phyloP scores from a whole-genome alignment of 2,329 filamentous ascomycete genomes.

The Paecilomyces sp. region DNA sequence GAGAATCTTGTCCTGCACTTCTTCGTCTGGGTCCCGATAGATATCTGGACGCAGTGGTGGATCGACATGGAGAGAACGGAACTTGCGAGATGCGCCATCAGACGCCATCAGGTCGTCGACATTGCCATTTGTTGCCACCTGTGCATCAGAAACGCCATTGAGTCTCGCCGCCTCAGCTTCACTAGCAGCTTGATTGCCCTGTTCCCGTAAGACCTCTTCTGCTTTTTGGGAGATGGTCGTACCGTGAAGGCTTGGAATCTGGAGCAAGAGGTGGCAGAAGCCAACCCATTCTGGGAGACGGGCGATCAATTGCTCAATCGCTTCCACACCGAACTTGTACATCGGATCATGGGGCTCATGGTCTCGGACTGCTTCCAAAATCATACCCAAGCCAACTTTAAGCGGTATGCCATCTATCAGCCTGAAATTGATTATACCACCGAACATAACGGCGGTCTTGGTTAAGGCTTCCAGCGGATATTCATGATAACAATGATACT shows the following conservation, averaged over 20 bases:
- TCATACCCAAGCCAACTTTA: constrained; percentile 93
- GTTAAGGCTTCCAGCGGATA: constrained; percentile 95
- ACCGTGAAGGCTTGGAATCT: constrained; percentile 72
- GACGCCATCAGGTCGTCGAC: constrained; percentile 53
- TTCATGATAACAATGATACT: constrained; percentile 90
- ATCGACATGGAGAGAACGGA: constrained; percentile 72
- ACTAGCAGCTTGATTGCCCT: constrained; percentile 51
- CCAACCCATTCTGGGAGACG: constrained; percentile 91
- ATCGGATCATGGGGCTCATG: constrained; percentile 77
- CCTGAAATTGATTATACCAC: constrained; percentile 90
- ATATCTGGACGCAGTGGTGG: constrained; percentile 54
- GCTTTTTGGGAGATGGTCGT: constrained; percentile 81
- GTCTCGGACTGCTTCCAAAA: constrained; percentile 89
- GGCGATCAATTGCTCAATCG: constrained; percentile 77
- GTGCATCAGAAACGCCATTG: constrained; percentile 33
- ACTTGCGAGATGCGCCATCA: constrained; percentile 62
- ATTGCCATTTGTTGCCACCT: constrained; percentile 62
- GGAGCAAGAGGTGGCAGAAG: constrained; percentile 77
- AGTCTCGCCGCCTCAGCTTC: constrained; percentile 43
- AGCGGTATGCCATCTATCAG: constrained; percentile 84
- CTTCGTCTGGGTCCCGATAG: constrained; percentile 76
- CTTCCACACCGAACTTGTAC: constrained; percentile 97
- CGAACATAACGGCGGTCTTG: constrained; percentile 92
- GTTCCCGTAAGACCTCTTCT: constrained; percentile 68
- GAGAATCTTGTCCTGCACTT: constrained; percentile 84